A percentile compares a stretch with the other conserved stretches of the same genome.
Evolutionary conservation across 495 filamentous ascomycete genomes (phyloP).

Genomic region (Aspergillus avenaceus): DNA sequence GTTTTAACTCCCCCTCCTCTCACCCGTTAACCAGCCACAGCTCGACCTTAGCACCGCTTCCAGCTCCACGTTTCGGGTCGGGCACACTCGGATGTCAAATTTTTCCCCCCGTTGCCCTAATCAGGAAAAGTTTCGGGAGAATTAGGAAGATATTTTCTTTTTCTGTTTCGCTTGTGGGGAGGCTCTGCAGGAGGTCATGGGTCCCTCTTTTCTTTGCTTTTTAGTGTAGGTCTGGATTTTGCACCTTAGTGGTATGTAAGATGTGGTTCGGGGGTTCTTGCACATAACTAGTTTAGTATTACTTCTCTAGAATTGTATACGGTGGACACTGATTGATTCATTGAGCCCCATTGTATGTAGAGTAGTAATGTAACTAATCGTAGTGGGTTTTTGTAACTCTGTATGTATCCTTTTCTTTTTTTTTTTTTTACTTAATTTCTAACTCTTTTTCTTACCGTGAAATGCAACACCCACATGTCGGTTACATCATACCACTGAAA

Average conservation of each 20-base stretch:
- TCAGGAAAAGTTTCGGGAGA: conserved; percentile 3
- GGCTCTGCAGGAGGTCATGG: neutral
- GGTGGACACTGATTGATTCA: neutral
- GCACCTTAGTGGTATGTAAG: neutral
- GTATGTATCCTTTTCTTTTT: neutral
- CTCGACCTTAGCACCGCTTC: neutral
- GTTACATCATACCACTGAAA: neutral
- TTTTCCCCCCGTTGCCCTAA: neutral
- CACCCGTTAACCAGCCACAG: neutral
- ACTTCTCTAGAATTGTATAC: neutral
- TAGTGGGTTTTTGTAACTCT: too few relatives aligned
- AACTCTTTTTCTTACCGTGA: neutral
- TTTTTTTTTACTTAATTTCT: neutral
- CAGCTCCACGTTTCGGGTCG: conserved; percentile 13
- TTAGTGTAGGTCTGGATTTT: neutral
- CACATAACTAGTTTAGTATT: neutral
- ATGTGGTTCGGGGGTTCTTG: neutral
- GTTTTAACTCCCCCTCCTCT: neutral
- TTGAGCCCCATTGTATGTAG: neutral
- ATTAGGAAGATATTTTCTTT: conserved; percentile 9
- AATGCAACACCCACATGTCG: neutral
- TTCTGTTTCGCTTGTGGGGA: neutral
- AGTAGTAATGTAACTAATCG: too few relatives aligned
- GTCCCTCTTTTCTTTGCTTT: neutral
- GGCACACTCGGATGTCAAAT: conserved; percentile 8